phyloP scores from a whole-genome alignment of 23 red algal species.

The Gracilaria gracilis region DNA sequence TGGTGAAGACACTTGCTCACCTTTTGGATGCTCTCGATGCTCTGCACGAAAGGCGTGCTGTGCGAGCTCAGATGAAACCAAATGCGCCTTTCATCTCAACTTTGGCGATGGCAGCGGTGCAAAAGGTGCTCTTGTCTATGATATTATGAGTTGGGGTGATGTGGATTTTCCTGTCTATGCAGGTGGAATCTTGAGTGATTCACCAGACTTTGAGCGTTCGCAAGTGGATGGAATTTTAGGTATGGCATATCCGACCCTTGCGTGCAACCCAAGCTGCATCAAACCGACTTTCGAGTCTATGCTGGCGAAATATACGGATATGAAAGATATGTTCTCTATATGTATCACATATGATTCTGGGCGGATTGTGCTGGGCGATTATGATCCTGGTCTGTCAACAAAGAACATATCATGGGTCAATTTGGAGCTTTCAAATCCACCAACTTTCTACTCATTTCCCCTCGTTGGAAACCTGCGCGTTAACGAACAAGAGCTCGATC shows the following conservation, averaged over 20 bases:
- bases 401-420: slow-evolving; percentile 73
- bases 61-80: slow-evolving; percentile 68
- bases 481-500: slow-evolving; percentile 43
- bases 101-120: slow-evolving; percentile 92
- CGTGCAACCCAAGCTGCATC: slow-evolving; percentile 93
- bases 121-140: slow-evolving; percentile 76
- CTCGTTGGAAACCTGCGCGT: slow-evolving; percentile 62
- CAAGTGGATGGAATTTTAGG: slow-evolving; percentile 93
- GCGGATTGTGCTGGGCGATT: slow-evolving; percentile 85
- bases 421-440: slow-evolving; percentile 69
- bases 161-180: slow-evolving; percentile 77
- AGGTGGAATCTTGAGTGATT: slow-evolving; percentile 79
- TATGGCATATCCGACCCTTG: slow-evolving; percentile 84
- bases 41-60: slow-evolving; percentile 75
- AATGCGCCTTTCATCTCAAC: slow-evolving; percentile 87
- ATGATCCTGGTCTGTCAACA: slow-evolving; percentile 61
- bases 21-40: slow-evolving; percentile 77
- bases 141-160: slow-evolving; percentile 79
- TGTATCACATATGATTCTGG: slow-evolving; percentile 86
- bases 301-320: slow-evolving; percentile 55
- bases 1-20: slow-evolving; percentile 67
- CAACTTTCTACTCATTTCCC: slow-evolving; percentile 72
- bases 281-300: slow-evolving; percentile 91
- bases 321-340: slow-evolving; percentile 87
- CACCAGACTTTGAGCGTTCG: slow-evolving; percentile 81